These are phyloP conservation scores for Quercus dentata DNA, from an alignment of 306 rosid species.

Conservation along the genomic window DNA sequence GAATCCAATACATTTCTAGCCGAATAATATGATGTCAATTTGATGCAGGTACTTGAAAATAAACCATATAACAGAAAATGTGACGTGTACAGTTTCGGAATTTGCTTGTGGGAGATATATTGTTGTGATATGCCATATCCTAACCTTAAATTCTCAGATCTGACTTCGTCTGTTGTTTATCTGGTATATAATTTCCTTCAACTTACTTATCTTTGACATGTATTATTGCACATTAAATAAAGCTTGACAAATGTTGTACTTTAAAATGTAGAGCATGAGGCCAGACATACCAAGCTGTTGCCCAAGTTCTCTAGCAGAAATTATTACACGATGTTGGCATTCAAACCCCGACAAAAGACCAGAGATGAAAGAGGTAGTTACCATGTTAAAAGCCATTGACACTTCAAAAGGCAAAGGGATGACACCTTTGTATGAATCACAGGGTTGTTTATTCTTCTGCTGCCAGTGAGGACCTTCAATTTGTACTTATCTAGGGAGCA, in stretches of 20 bases:
- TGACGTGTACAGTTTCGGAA: slow-evolving; percentile 14
- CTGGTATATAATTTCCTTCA: not conserved
- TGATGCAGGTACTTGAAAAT: slow-evolving; percentile 7
- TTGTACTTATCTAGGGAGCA: not conserved
- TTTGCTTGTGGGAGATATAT: slow-evolving; percentile 24
- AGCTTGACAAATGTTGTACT: not conserved
- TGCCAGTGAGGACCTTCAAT: not conserved
- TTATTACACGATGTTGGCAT: slow-evolving; percentile 19
- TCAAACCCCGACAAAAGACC: slow-evolving; percentile 16
- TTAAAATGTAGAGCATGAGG: slow-evolving; percentile 3
- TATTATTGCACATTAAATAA: not conserved
- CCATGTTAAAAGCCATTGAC: slow-evolving; percentile 1
- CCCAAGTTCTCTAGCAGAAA: slow-evolving; percentile 7
- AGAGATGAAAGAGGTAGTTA: slow-evolving; percentile 12
- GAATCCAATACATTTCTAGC: too few relatives aligned
- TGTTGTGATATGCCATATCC: not conserved
- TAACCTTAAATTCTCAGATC: not conserved
- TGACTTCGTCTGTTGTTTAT: not conserved
- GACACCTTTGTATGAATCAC: not conserved
- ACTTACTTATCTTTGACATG: not conserved
- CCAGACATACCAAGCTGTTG: slow-evolving; percentile 13
- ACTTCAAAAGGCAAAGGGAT: not conserved
- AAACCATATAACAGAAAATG: slow-evolving; percentile 8
- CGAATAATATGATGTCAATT: too few relatives aligned
- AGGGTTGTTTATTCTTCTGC: not conserved